Evolutionary conservation across 352 stramenopile species (phyloP).

Genomic region (Globisporangium irregulare): DNA sequence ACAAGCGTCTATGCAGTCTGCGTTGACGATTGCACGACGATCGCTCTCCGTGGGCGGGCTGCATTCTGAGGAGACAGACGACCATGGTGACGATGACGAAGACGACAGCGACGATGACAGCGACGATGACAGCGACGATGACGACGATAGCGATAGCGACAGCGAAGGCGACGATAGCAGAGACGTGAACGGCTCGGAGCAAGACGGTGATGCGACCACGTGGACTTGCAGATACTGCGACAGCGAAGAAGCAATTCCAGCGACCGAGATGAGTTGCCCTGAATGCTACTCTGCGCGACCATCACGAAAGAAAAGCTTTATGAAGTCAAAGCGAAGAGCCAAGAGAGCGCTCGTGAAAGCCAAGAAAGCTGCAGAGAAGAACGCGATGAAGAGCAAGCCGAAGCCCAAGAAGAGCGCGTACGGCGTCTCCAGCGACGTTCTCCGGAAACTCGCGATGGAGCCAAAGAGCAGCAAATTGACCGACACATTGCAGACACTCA

Average conservation of each 20-base stretch:
- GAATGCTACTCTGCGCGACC: constrained; percentile 33
- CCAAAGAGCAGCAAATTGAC: constrained; percentile 48
- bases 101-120: constrained; percentile 17
- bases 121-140: constrained; percentile 25
- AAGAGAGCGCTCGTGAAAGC: constrained; percentile 16
- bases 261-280: constrained; percentile 28
- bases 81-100: constrained; percentile 17
- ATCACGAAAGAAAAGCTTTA: constrained; percentile 22
- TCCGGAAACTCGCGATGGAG: constrained; percentile 51
- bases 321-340: constrained; percentile 25
- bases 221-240: constrained; percentile 38
- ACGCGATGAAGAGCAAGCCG: constrained; percentile 33
- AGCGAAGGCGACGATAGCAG: constrained; percentile 29
- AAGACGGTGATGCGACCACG: constrained; percentile 13
- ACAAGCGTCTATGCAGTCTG: constrained; percentile 29
- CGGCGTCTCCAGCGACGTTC: constrained; percentile 60
- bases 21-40: constrained; percentile 39
- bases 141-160: constrained; percentile 26
- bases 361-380: constrained; percentile 19
- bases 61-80: constrained; percentile 15
- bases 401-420: constrained; percentile 46
- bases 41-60: constrained; percentile 20
- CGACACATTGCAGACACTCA: constrained; percentile 73
- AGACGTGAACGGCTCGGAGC: constrained; percentile 3
- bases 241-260: constrained; percentile 14